A percentile compares a stretch with the other conserved stretches of the same genome.
These are phyloP conservation scores for Hyphopichia fennica DNA, from an alignment of 1,139 yeast genomes.

Conservation along the genomic window DNA sequence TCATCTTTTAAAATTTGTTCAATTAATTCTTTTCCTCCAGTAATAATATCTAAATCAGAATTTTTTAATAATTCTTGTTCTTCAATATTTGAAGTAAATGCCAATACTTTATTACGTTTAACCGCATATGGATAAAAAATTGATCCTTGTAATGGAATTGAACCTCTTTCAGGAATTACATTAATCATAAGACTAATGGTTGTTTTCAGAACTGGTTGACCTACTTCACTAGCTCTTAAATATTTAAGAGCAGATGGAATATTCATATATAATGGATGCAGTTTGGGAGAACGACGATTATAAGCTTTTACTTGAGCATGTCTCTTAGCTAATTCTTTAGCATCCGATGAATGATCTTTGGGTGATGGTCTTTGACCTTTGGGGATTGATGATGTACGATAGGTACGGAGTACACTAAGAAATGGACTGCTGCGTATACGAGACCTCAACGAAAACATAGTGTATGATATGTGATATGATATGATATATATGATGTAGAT, in stretches of 20 bases:
- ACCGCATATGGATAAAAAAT: constrained; percentile 76
- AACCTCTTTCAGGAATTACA: constrained; percentile 78
- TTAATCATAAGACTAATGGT: constrained; percentile 66
- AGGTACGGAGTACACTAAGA: not conserved
- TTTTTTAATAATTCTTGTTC: constrained; percentile 54
- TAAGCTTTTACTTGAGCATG: constrained; percentile 33
- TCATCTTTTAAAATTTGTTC: constrained; percentile 60
- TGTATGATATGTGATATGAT: too few relatives aligned
- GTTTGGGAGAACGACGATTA: constrained; percentile 48
- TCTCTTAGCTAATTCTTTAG: constrained; percentile 27
- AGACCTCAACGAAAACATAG: too few relatives aligned
- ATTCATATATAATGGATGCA: constrained; percentile 68
- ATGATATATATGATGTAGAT: too few relatives aligned
- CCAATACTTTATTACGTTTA: constrained; percentile 61
- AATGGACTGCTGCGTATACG: not conserved
- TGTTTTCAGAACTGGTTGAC: constrained; percentile 67
- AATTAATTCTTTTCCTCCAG: constrained; percentile 74
- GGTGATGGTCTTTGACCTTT: constrained; percentile 2
- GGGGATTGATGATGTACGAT: not conserved
- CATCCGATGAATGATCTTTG: constrained; percentile 8
- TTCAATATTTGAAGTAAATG: constrained; percentile 62
- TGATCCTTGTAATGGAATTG: constrained; percentile 72
- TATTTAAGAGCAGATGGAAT: constrained; percentile 73
- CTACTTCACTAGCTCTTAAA: constrained; percentile 87
- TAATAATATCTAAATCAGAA: constrained; percentile 16